Evolutionary conservation across 2,329 filamentous ascomycete species (phyloP).

Genomic region (Pezicula carpinea): DNA sequence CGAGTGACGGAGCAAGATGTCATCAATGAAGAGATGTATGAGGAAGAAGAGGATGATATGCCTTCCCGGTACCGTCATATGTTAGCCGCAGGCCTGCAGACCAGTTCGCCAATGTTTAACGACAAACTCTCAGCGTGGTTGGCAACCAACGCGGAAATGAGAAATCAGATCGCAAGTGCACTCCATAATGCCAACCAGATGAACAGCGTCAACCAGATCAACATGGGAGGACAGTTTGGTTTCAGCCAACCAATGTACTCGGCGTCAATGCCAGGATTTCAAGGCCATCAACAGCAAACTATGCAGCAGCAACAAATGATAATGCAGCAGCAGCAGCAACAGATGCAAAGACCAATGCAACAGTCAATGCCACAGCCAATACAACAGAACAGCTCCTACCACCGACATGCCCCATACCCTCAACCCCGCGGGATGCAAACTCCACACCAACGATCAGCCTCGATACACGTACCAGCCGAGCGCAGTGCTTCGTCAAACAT

Average conservation of each 20-base stretch:
- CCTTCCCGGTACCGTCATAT: conserved; percentile 62
- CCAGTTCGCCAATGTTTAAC: conserved; percentile 19
- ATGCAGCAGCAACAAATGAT: conserved; percentile 23
- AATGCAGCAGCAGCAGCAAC: conserved; percentile 21
- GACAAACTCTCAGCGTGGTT: conserved; percentile 40
- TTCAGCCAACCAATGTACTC: conserved; percentile 19
- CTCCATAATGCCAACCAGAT: conserved; percentile 33
- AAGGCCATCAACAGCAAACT: conserved; percentile 27
- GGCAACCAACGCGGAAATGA: conserved; percentile 51
- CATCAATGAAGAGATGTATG: conserved; percentile 90
- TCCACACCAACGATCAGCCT: conserved; percentile 35
- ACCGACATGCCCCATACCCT: conserved; percentile 39
- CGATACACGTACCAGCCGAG: conserved; percentile 35
- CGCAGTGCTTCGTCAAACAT: too few relatives aligned
- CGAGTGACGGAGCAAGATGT: conserved; percentile 84
- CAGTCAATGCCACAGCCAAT: conserved; percentile 5
- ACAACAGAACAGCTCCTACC: conserved; percentile 17
- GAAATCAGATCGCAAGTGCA: conserved; percentile 42
- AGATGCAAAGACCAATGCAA: conserved; percentile 1
- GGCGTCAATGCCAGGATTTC: conserved; percentile 10
- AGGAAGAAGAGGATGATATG: conserved; percentile 83
- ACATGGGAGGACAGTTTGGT: conserved; percentile 7
- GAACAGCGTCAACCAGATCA: neutral
- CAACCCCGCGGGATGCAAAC: conserved; percentile 25
- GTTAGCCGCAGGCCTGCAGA: conserved; percentile 47